Percentiles rank a stretch among this genome's conserved stretches.
These are phyloP conservation scores for Yamadazyma akitaensis DNA, from an alignment of 805 yeast genomes.

Conservation along the genomic window DNA sequence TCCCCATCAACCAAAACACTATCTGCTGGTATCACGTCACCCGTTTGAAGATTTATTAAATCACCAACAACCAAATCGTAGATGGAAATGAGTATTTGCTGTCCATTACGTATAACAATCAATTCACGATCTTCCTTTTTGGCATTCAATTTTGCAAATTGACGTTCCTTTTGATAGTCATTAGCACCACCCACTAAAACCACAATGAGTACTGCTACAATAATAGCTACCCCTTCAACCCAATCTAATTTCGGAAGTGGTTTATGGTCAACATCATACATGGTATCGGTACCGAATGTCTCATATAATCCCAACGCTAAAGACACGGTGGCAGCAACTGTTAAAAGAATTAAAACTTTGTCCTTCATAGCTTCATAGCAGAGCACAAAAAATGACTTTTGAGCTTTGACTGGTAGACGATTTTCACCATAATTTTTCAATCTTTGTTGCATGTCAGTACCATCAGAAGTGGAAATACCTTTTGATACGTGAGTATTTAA, in stretches of 20 bases:
- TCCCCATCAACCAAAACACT: constrained; percentile 69
- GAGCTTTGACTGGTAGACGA: constrained; percentile 64
- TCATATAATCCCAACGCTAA: constrained; percentile 89
- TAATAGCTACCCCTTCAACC: constrained; percentile 98
- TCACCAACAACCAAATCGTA: constrained; percentile 86
- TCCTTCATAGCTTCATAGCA: constrained; percentile 87
- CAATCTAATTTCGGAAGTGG: constrained; percentile 84
- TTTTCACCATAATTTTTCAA: constrained; percentile 62
- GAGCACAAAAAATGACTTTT: constrained; percentile 63
- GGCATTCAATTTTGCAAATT: constrained; percentile 81
- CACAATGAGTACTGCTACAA: constrained; percentile 86
- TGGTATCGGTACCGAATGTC: constrained; percentile 79
- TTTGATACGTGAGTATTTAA: constrained; percentile 33
- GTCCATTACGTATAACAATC: constrained; percentile 71
- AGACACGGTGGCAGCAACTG: constrained; percentile 85
- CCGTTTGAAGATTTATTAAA: constrained; percentile 77
- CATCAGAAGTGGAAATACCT: constrained; percentile 41
- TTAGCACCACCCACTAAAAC: constrained; percentile 93
- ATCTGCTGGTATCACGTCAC: constrained; percentile 92
- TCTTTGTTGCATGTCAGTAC: constrained; percentile 36
- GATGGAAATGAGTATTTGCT: constrained; percentile 64
- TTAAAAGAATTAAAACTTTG: constrained; percentile 78
- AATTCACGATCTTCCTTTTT: constrained; percentile 83
- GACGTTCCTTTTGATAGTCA: constrained; percentile 94
- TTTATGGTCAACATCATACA: constrained; percentile 74